phyloP scores from a whole-genome alignment of 2,329 filamentous ascomycete genomes.

The Sphaerulina musiva region DNA sequence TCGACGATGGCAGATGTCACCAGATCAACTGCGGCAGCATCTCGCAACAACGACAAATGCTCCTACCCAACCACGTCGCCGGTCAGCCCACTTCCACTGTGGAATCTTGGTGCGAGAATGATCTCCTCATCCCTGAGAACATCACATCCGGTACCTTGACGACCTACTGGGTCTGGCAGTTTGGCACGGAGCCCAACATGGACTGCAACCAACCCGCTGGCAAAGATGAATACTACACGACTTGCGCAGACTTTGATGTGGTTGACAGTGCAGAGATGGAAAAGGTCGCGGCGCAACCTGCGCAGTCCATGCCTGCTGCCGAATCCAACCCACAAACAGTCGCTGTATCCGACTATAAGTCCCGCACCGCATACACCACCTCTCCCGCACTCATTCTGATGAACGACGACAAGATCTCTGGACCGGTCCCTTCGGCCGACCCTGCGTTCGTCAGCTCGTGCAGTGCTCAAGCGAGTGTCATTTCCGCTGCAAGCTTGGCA shows the following conservation, averaged over 20 bases:
- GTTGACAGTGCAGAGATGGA: slow-evolving; percentile 33
- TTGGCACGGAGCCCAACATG: slow-evolving; percentile 53
- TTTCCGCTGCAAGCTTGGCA: slow-evolving; percentile 14
- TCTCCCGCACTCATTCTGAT: slow-evolving; percentile 23
- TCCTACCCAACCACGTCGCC: slow-evolving; percentile 51
- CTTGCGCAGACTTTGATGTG: slow-evolving; percentile 51
- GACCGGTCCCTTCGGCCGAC: slow-evolving; percentile 11
- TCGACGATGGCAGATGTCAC: slow-evolving; percentile 86
- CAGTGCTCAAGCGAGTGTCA: slow-evolving; percentile 17
- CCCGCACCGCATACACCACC: slow-evolving; percentile 37
- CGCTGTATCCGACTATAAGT: slow-evolving; percentile 37
- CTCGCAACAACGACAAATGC: slow-evolving; percentile 51
- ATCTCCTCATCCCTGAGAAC: slow-evolving; percentile 66
- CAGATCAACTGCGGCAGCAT: slow-evolving; percentile 61
- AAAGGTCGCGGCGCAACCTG: slow-evolving; percentile 7
- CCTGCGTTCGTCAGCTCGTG: slow-evolving; percentile 22
- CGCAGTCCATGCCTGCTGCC: slow-evolving; percentile 18
- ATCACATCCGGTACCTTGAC: slow-evolving; percentile 62
- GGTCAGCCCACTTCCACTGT: slow-evolving; percentile 40
- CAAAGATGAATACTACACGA: slow-evolving; percentile 54
- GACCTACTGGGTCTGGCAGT: slow-evolving; percentile 96
- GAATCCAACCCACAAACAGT: slow-evolving; percentile 37
- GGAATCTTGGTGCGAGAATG: slow-evolving; percentile 72
- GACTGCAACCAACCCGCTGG: slow-evolving; percentile 42
- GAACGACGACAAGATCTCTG: slow-evolving; percentile 20